Base-by-base conservation (phyloP, 1,284 basidiomycete genomes). In the Heimioporus punctisporus region DNA sequence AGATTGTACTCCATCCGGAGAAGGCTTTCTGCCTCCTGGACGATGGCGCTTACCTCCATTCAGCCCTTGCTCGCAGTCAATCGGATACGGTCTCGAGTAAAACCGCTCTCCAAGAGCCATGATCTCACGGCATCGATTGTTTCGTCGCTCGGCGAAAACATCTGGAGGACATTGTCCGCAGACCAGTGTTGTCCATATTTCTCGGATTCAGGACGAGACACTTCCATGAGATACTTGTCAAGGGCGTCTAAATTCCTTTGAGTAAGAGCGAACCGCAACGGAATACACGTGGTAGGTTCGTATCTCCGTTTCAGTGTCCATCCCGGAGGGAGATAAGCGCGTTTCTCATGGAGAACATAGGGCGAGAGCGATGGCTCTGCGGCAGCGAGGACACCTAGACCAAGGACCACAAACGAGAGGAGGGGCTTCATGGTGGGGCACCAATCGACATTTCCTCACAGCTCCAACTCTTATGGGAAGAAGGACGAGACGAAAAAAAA, bases 171-270 rank as follows among this genome's bases (percentile, higher is more conserved):
- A 45, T 75, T 62, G 11, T 62, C 68, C 23, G 74, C 58, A 4
- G 64, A 56, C 78, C 78, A 80, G 54, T 80, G 76, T 15, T 74
- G 69, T 5, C 77, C 76, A 50, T 77, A 80, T 57, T 72, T 70
- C 8, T 62, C 48, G 0, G 75, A 80, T 4, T 72, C 64, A 5
- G 77, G 78, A 55, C 77, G 72, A 3, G 78, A 76, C 19, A 79
- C 72, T 46, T 76, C 74, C 54, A 74, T 64, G 37, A 80, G 69
- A 56, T 65, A 68, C n/a, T 66, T 61, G 46, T 71, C 70, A 48
- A 79, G 54, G 23, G 63, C 58, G 21, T 72, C 66, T 19, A 80
- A 52, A 62, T 78, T 79, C 15, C 56, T 62, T 61, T 79, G 78
- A 11, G 65, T 59, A 28, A 80, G 66, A 6, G 73, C 76, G 50